A percentile compares a stretch with the other conserved stretches of the same genome.
Evolutionary conservation across 805 yeast species (phyloP).

Genomic region (Monosporozyma siamensis): DNA sequence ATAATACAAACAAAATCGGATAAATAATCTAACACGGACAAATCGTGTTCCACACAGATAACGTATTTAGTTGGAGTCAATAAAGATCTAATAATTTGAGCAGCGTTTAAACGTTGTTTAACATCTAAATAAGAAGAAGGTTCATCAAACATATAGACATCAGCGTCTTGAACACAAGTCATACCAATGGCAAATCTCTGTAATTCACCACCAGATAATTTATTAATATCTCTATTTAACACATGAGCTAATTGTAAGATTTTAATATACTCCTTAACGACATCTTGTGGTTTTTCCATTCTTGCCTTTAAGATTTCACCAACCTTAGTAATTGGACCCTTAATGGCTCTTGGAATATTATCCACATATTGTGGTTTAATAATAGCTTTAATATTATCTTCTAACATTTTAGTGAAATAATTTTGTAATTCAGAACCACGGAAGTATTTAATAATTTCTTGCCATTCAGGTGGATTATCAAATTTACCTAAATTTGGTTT

Average conservation of each 20-base stretch:
- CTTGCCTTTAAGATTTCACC: conserved; percentile 73
- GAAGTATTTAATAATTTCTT: conserved; percentile 79
- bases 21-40: conserved; percentile 91
- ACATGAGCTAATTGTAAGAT: conserved; percentile 69
- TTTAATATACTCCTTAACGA: conserved; percentile 53
- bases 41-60: conserved; percentile 97
- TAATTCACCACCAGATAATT: conserved; percentile 95
- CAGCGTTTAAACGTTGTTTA: conserved; percentile 97
- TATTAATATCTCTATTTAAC: conserved; percentile 76
- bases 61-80: conserved; percentile 71
- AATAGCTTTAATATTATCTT: conserved; percentile 90
- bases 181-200: conserved; percentile 97
- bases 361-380: conserved; percentile 99
- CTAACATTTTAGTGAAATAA: conserved; percentile 86
- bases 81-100: conserved; percentile 82
- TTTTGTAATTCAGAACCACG: conserved; percentile 97
- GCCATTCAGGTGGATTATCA: conserved; percentile 98
- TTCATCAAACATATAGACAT: conserved; percentile 98
- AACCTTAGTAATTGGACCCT: conserved; percentile 79
- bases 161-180: conserved; percentile 91
- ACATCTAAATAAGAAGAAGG: conserved; percentile 98
- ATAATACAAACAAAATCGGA: conserved; percentile 95
- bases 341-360: conserved; percentile 91
- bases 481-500: conserved; percentile 92
- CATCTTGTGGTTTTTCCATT: conserved; percentile 56